Evolutionary conservation across 768 basidiomycete genomes (phyloP).

Genomic region (Tephrocybe sp.): DNA sequence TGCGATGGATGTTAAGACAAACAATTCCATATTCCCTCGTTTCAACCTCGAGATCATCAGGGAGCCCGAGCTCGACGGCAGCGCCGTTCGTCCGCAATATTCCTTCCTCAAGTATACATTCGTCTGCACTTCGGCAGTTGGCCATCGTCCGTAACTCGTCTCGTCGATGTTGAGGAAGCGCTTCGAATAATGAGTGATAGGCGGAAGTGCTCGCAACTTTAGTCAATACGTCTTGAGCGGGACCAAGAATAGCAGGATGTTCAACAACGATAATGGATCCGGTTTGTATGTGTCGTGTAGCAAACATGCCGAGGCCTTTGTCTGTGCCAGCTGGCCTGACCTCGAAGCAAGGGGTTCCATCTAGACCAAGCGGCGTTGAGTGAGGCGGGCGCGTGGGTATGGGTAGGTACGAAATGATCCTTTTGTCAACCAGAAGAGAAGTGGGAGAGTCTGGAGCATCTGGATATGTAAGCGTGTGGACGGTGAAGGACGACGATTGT

Average conservation of each 20-base stretch:
- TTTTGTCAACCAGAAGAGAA: conserved; percentile 14
- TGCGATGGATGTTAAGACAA: conserved; percentile 40
- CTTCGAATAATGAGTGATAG: conserved; percentile 21
- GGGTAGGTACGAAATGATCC: conserved; percentile 13
- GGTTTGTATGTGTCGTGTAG: conserved; percentile 20
- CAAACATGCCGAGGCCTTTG: conserved; percentile 31
- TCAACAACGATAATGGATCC: conserved; percentile 27
- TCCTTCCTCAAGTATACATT: conserved; percentile 39
- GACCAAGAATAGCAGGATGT: conserved; percentile 25
- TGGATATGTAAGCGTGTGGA: conserved; percentile 10
- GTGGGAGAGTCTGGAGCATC: conserved; percentile 11
- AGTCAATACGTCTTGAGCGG: conserved; percentile 16
- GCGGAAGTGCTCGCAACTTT: conserved; percentile 17
- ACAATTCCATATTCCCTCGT: conserved; percentile 40
- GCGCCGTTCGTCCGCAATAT: conserved; percentile 44
- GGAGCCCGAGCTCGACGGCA: conserved; percentile 31
- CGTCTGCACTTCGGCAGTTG: conserved; percentile 25
- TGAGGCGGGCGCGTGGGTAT: neutral
- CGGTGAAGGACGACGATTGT: conserved; percentile 10
- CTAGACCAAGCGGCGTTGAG: conserved; percentile 7
- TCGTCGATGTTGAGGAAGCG: conserved; percentile 18
- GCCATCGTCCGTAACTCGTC: conserved; percentile 23
- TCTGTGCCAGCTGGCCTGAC: conserved; percentile 19
- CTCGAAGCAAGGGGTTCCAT: conserved; percentile 17
- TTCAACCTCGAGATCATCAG: conserved; percentile 21